Evolutionary conservation across 495 filamentous ascomycete species (phyloP), one percentile per base, ranked within the genome.

Genomic region (Pyrenula massariospora): DNA sequence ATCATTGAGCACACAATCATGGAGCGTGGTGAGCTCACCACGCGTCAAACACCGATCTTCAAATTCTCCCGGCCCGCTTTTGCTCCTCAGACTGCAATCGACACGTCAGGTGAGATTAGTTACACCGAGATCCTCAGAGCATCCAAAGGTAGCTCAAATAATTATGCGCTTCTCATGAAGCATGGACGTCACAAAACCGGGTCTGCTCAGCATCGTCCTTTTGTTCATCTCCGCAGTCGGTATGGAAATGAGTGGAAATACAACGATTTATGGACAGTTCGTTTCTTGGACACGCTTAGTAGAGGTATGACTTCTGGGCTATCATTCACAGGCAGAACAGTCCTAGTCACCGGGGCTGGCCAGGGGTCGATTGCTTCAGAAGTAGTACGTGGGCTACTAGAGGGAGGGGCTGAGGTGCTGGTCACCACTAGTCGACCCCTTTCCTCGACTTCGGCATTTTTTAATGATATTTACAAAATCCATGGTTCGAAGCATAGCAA

Each of bases 321-420:
- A 49, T 88, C 86, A 11, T 97, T 96, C 75, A 84, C 89, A 63
- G 89, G 88, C 66, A 97, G 96, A 80, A 89, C 95, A 66, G 94
- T 86, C 25, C 81, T 99, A 57, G 96, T 99, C 91, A 99, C 93
- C 54, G 93, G 93, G 72, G 93, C 93, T 56, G 93, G 93, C 70
- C 92, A 90, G 62, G 93, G 93, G 50, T 99, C 93, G 23, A 99
- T 99, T 63, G 93, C 91, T 65, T 93, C 94, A n/a, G 93, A 97
- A 57, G 92, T 99, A 48, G 79, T 99, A 11, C 91, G 96, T 70
- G 93, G 93, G 31, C 76, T 99, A 57, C 91, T 99, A 70, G 94
- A 88, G 64, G 93, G 94, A 69, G 93, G 93, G 63, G 93, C 92
- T 61, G 90, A 90, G 74, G 93, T 99, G 25, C 72, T 96, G 54